Evolutionary conservation across 2,329 filamentous ascomycete genomes (phyloP).

Genomic region (Colletotrichum camelliae): DNA sequence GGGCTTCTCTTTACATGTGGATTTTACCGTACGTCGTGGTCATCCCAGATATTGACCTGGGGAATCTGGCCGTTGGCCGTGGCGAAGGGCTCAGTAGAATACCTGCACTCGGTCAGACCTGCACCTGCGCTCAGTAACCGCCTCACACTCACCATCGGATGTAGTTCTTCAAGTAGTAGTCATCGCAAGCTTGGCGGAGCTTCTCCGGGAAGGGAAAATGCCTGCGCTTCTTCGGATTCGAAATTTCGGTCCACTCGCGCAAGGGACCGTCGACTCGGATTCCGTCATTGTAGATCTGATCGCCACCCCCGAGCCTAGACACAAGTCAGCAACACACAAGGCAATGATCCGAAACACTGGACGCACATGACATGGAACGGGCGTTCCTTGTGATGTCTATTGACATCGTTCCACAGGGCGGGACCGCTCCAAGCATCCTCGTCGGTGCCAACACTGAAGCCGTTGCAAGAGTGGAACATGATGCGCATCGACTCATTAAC

Average conservation of each 20-base stretch:
- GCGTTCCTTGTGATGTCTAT: slow-evolving; percentile 76
- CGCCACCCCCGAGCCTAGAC: slow-evolving; percentile 80
- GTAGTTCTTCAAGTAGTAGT: slow-evolving; percentile 92
- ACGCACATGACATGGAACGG: slow-evolving; percentile 89
- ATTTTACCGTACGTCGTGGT: slow-evolving; percentile 72
- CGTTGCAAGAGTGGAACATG: slow-evolving; percentile 99
- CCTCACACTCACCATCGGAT: slow-evolving; percentile 63
- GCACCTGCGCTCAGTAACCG: slow-evolving; percentile 28
- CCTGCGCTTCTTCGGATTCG: slow-evolving; percentile 82
- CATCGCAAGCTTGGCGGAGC: slow-evolving; percentile 83
- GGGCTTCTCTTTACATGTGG: slow-evolving; percentile 16
- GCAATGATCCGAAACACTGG: slow-evolving; percentile 24
- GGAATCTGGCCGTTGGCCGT: slow-evolving; percentile 89
- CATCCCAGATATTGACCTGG: slow-evolving; percentile 98
- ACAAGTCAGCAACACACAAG: slow-evolving; percentile 36
- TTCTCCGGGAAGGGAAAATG: slow-evolving; percentile 78
- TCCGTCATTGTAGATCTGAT: slow-evolving; percentile 96
- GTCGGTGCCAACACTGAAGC: slow-evolving; percentile 88
- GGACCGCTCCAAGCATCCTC: slow-evolving; percentile 86
- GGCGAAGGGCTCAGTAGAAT: slow-evolving; percentile 82
- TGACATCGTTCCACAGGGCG: slow-evolving; percentile 93
- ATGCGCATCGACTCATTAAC: slow-evolving; percentile 90
- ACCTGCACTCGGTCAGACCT: slow-evolving; percentile 63
- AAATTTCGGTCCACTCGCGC: slow-evolving; percentile 80
- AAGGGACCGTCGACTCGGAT: slow-evolving; percentile 86